Conservation (phyloP, 225 moss, liverwort and hornwort species). For the Marchantia polymorpha region DNA sequence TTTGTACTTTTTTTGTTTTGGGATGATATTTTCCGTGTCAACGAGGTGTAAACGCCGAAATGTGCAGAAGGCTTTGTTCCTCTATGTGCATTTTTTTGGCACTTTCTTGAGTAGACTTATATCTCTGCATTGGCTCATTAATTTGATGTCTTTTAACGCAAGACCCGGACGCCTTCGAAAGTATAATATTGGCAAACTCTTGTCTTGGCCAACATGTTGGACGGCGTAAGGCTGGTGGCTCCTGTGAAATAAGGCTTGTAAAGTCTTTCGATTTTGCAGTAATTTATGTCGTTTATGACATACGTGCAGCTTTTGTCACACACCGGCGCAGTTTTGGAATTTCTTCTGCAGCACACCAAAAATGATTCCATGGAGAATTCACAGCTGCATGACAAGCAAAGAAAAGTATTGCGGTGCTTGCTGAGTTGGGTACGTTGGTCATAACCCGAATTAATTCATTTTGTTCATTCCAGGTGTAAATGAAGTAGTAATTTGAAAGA, state of each 20-base stretch:
- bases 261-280: not conserved
- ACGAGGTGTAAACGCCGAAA: not conserved
- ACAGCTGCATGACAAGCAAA: constrained; percentile 56
- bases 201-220: too few relatives aligned
- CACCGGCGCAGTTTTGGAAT: constrained; percentile 82
- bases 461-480: not conserved
- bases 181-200: too few relatives aligned
- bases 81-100: not conserved
- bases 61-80: not conserved
- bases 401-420: constrained; percentile 87
- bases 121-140: too few relatives aligned
- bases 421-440: constrained; percentile 74
- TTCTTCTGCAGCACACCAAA: constrained; percentile 72
- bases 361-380: constrained; percentile 59
- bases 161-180: too few relatives aligned
- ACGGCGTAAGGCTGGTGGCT: too few relatives aligned
- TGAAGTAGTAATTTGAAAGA: not conserved
- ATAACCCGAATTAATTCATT: not conserved
- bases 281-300: constrained; percentile 11
- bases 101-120: too few relatives aligned
- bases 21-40: not conserved
- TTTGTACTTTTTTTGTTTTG: not conserved
- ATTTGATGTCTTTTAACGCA: too few relatives aligned
- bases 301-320: constrained; percentile 77
- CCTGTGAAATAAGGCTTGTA: too few relatives aligned